These are phyloP conservation scores for Capsicum rhomboideum DNA, from an alignment of 257 asterid genomes.

Conservation along the genomic window DNA sequence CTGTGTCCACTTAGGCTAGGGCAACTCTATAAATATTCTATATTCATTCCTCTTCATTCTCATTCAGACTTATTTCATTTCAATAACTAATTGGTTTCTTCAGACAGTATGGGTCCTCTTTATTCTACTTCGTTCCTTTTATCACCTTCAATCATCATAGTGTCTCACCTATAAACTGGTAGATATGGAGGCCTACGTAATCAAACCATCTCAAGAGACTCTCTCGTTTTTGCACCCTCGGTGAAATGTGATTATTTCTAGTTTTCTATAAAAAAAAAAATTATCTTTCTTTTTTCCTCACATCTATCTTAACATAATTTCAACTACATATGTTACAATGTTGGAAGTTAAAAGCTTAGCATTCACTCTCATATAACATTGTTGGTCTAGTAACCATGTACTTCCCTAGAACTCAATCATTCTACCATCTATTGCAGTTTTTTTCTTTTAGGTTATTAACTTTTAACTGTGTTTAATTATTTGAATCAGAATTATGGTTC, in stretches of 20 bases:
- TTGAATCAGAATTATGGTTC: no score
- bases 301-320: background rate
- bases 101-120: background rate
- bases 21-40: background rate
- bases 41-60: background rate
- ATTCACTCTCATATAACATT: background rate
- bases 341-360: background rate
- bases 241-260: background rate
- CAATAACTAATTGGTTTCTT: background rate
- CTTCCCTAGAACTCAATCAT: background rate
- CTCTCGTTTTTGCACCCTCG: background rate
- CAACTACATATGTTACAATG: background rate
- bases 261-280: no score
- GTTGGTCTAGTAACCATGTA: background rate
- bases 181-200: background rate
- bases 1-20: no score
- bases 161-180: background rate
- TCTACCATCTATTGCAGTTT: background rate
- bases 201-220: background rate
- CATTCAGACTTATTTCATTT: background rate
- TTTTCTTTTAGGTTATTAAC: background rate
- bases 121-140: background rate
- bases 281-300: background rate
- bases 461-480: no score
- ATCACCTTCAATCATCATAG: background rate